A percentile compares a stretch with the other conserved stretches of the same genome.
Conservation (phyloP, 768 basidiomycete genomes). For the Baorangia bicolor region DNA sequence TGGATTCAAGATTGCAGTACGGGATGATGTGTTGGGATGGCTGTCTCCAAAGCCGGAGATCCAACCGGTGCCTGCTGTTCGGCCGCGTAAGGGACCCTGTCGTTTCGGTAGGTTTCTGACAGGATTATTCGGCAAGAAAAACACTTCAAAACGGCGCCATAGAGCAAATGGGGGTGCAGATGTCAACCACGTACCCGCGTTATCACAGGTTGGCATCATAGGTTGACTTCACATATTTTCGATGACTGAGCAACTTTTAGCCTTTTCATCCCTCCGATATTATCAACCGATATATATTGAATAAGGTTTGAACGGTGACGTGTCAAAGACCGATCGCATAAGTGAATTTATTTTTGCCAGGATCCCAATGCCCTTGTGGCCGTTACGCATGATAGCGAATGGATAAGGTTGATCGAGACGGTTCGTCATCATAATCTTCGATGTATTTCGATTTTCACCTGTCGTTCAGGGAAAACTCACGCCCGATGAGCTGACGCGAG, state of each 20-base stretch:
- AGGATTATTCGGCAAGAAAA: neutral
- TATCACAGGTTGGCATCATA: conserved; percentile 3
- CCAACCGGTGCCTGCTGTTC: neutral
- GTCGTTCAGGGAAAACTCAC: neutral
- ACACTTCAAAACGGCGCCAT: neutral
- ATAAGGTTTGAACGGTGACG: neutral
- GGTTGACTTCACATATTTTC: neutral
- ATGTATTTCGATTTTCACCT: neutral
- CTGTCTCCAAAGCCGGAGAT: neutral
- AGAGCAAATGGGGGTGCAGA: neutral
- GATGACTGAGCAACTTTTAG: neutral
- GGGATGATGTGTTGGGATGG: neutral
- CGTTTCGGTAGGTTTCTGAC: neutral
- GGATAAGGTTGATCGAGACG: conserved; percentile 1
- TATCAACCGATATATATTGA: conserved; percentile 5
- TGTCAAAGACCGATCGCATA: neutral
- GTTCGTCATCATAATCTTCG: neutral
- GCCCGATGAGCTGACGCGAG: neutral
- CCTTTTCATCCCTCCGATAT: conserved; percentile 8
- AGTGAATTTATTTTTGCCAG: neutral
- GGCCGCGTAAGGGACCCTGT: neutral
- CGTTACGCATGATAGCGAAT: conserved; percentile 9
- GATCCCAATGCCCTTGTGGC: neutral
- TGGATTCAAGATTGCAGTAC: conserved; percentile 17
- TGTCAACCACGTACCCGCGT: neutral